Base-by-base conservation (phyloP, 2,329 filamentous ascomycete species). In the Ceratocystis papillata region DNA sequence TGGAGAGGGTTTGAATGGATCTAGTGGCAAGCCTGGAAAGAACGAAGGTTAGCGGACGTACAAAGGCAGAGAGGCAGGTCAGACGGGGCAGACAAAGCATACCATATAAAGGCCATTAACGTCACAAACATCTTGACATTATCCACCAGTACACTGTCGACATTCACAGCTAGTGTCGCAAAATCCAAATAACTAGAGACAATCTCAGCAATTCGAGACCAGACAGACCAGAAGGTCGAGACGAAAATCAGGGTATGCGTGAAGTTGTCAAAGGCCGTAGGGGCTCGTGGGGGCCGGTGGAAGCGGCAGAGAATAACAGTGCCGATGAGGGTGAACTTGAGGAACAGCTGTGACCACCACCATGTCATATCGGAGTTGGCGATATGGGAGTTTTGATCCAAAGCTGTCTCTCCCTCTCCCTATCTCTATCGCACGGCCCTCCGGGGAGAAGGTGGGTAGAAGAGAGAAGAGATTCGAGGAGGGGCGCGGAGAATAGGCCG, bases 1-100 rank as follows among this genome's bases (percentile, higher is more conserved):
- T 96, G 77, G 89, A 87, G 65, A 96, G 81, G 46, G 95, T 94
- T 74, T 92, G 89, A 78, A 88, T 90, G 69, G 90, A 89, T 73
- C 94, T 87, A 74, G 89, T 88, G 68, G 91, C 80, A 68, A 96
- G 82, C 90, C 90, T 94, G 20, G 33, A n/a, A 33, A 53, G 12
- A 41, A 33, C 28, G 33, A n/a, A 45, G 25, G 50, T 12, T 66
- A 67, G 6, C 68, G 10, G 37, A 12, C 3, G 12, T 41, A 44
- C 17, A 15, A 41, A 20, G n/a, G 45, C 53, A 8, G 25, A 45
- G 12, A 4, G 28, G 44, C 25, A 45, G 65, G 66, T 8, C 20
- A 57, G 44, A 55, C 25, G 48, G 53, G 46, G 30, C 41, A 57
- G 33, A 20, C 28, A 62, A 50, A 15, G 57, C 69, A 44, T 64